These are phyloP conservation scores for Somion occarium DNA, from an alignment of 1,284 basidiomycete genomes.

Conservation along the genomic window DNA sequence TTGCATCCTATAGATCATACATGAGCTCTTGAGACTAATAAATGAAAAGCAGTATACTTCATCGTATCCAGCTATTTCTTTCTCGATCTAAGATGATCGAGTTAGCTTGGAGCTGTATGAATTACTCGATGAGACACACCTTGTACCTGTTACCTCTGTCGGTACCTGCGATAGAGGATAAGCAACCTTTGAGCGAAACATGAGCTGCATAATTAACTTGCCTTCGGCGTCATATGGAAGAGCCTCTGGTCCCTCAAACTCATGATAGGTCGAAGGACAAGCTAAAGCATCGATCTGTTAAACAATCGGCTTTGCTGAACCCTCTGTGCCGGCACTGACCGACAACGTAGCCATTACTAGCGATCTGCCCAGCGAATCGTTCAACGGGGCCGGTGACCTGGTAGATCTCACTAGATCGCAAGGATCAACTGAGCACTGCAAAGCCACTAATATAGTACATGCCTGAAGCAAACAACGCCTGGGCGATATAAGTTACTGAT, in stretches of 20 bases:
- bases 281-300: slow-evolving; percentile 46
- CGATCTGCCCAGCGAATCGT: slow-evolving; percentile 88
- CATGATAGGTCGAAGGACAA: slow-evolving; percentile 82
- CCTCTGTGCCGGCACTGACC: slow-evolving; percentile 41
- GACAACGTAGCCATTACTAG: slow-evolving; percentile 81
- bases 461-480: slow-evolving; percentile 83
- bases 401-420: slow-evolving; percentile 72
- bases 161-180: slow-evolving; percentile 40
- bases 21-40: no score
- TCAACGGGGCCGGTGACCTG: slow-evolving; percentile 86
- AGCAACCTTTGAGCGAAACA: slow-evolving; percentile 9
- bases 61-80: slow-evolving; percentile 78
- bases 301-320: no score
- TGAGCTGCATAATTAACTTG: no score
- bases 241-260: slow-evolving; percentile 83
- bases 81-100: slow-evolving; percentile 64
- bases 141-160: slow-evolving; percentile 89
- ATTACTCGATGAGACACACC: slow-evolving; percentile 31
- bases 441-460: slow-evolving; percentile 9
- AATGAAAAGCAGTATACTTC: slow-evolving; percentile 52
- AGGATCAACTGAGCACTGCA: no score
- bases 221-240: slow-evolving; percentile 87
- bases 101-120: slow-evolving; percentile 3
- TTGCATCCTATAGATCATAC: slow-evolving; percentile 58
- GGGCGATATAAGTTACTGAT: background rate